A percentile compares a stretch with the other conserved stretches of the same genome.
These are phyloP conservation scores for Mycena galopus DNA, from an alignment of 768 basidiomycete genomes.

Conservation along the genomic window DNA sequence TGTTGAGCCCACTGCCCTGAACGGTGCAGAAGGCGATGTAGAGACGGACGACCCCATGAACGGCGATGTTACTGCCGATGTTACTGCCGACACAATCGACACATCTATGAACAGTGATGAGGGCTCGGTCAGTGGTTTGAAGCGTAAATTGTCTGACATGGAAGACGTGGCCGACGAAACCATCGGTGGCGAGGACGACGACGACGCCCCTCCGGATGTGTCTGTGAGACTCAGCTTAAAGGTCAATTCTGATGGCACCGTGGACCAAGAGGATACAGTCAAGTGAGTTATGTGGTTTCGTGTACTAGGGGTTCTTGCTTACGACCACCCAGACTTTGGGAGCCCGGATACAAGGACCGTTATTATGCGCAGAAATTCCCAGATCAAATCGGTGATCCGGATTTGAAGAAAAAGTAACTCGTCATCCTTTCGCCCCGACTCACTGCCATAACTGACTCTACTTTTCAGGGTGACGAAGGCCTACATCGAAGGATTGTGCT, in stretches of 20 bases:
- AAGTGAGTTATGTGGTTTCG: constrained; percentile 66
- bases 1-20: constrained; percentile 22
- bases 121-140: constrained; percentile 46
- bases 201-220: constrained; percentile 58
- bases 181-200: constrained; percentile 57
- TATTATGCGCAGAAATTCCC: constrained; percentile 97
- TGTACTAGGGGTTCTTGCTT: constrained; percentile 16
- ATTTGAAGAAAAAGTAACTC: constrained; percentile 80
- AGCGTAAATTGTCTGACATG: constrained; percentile 59
- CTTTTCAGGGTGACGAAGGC: constrained; percentile 73
- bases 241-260: constrained; percentile 92
- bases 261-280: constrained; percentile 94
- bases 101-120: constrained; percentile 32
- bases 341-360: constrained; percentile 94
- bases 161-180: constrained; percentile 60
- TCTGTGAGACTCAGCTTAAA: constrained; percentile 65
- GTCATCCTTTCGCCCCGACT: neutral
- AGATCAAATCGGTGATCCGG: constrained; percentile 73
- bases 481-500: constrained; percentile 95
- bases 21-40: constrained; percentile 45
- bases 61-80: constrained; percentile 38
- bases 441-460: constrained; percentile 4
- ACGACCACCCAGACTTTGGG: constrained; percentile 80
- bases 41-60: constrained; percentile 41
- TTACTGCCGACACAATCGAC: constrained; percentile 35